A percentile compares a stretch with the other conserved stretches of the same genome.
Evolutionary conservation across 306 rosid species (phyloP).

Genomic region (Hippophae tibetana): DNA sequence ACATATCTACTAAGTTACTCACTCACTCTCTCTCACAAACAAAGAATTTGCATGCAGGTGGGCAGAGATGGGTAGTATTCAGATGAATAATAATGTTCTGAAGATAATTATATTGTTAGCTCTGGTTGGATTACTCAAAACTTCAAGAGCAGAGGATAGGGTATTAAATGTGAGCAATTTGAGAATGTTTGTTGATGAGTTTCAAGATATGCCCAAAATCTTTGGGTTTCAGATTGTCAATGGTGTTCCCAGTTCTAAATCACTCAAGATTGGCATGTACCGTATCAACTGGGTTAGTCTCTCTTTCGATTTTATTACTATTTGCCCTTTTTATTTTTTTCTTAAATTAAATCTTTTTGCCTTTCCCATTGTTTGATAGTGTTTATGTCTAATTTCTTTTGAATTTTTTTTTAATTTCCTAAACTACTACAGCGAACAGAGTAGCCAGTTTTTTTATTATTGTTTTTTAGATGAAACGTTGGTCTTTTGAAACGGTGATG

Average conservation of each 20-base stretch:
- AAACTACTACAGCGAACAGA: not conserved
- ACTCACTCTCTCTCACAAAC: not conserved
- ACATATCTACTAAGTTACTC: not conserved
- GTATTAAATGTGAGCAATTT: slow-evolving; percentile 29
- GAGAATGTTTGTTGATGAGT: slow-evolving; percentile 61
- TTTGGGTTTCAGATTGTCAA: slow-evolving; percentile 22
- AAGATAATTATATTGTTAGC: not conserved
- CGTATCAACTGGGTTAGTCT: slow-evolving; percentile 55
- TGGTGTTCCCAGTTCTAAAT: slow-evolving; percentile 44
- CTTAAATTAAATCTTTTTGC: not conserved
- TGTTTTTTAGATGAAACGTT: no score
- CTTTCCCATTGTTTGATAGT: not conserved
- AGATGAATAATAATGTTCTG: not conserved
- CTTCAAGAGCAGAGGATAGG: slow-evolving; percentile 25
- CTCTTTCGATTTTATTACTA: not conserved
- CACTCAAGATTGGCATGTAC: slow-evolving; percentile 66
- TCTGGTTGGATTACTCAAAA: not conserved
- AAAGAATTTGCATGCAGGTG: not conserved
- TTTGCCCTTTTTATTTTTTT: not conserved
- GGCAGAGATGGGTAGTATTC: not conserved
- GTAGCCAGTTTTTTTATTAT: not conserved
- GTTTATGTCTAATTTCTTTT: not conserved
- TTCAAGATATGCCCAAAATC: slow-evolving; percentile 53
- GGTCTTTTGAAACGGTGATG: no score
- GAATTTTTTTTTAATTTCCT: not conserved